A percentile compares a stretch with the other conserved stretches of the same genome.
Evolutionary conservation across 495 filamentous ascomycete genomes (phyloP).

Genomic region (Xylaria venustula): DNA sequence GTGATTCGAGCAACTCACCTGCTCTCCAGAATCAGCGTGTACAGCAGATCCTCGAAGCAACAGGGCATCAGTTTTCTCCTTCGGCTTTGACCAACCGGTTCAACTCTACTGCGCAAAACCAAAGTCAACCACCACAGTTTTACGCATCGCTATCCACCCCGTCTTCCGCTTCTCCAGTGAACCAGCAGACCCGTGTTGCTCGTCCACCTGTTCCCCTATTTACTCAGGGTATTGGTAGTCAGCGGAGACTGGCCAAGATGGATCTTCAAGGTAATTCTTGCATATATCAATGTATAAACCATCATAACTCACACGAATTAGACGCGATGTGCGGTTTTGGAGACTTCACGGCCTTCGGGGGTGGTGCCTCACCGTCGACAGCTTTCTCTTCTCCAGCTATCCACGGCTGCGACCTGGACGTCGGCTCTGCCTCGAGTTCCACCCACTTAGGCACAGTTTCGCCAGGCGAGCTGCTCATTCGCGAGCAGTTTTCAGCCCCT

Average conservation of each 20-base stretch:
- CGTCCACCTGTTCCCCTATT: constrained; percentile 56
- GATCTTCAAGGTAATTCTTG: constrained; percentile 47
- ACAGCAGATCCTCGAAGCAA: constrained; percentile 57
- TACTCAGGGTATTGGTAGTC: constrained; percentile 46
- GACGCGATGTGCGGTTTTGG: constrained; percentile 48
- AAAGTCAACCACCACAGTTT: constrained; percentile 40
- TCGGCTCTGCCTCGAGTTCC: constrained; percentile 40
- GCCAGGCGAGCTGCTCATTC: constrained; percentile 74
- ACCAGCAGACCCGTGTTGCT: constrained; percentile 42
- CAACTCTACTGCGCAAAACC: constrained; percentile 44
- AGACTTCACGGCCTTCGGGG: constrained; percentile 52
- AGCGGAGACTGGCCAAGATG: constrained; percentile 45
- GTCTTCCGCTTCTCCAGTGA: constrained; percentile 43
- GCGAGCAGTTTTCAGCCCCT: constrained; percentile 69
- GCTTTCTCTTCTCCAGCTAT: constrained; percentile 54
- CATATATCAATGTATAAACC: too few species aligned
- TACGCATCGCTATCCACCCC: constrained; percentile 52
- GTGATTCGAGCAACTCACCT: constrained; percentile 30
- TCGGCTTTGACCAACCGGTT: constrained; percentile 59
- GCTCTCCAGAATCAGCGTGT: constrained; percentile 55
- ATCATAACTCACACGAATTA: constrained; percentile 44
- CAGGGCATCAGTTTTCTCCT: constrained; percentile 57
- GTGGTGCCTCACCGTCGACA: constrained; percentile 39
- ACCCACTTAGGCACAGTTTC: constrained; percentile 71
- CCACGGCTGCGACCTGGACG: constrained; percentile 40